phyloP scores from a whole-genome alignment of 164 flowering plant genomes.

The Amborella trichopoda region DNA sequence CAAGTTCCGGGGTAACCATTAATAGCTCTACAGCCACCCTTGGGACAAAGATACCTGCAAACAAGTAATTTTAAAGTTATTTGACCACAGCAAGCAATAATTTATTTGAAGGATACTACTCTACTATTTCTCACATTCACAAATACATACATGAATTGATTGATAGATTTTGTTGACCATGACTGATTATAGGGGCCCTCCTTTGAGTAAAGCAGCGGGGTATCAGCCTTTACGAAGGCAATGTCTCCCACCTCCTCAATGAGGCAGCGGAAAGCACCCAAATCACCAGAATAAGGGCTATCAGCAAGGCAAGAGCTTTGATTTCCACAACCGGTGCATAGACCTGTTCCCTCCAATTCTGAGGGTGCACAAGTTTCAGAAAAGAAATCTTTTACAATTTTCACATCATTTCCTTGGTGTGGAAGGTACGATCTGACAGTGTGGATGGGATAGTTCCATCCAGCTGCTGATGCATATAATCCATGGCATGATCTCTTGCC shows the following conservation, averaged over 20 bases:
- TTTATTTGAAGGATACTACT: no score
- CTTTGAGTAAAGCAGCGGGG: conserved; percentile 20
- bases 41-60: conserved; percentile 21
- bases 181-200: conserved; percentile 21
- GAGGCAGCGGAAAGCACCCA: conserved; percentile 26
- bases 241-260: conserved; percentile 21
- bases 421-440: conserved; percentile 10
- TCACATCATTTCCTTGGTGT: conserved; percentile 6
- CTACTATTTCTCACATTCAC: no score
- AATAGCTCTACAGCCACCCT: conserved; percentile 26
- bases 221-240: conserved; percentile 24
- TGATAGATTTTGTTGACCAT: conserved; percentile 25
- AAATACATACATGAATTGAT: conserved; percentile 21
- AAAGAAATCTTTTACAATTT: conserved; percentile 15
- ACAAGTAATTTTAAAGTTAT: no score
- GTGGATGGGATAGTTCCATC: conserved; percentile 27
- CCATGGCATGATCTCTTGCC: conserved; percentile 28
- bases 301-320: conserved; percentile 12
- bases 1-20: conserved; percentile 22
- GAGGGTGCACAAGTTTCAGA: conserved; percentile 29
- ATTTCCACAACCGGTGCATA: conserved; percentile 22
- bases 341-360: conserved; percentile 15
- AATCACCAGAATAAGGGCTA: conserved; percentile 13
- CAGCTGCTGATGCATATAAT: conserved; percentile 20
- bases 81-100: no score